Base-by-base conservation (phyloP, 306 rosid genomes). In the Lathyrus tuberosus region DNA sequence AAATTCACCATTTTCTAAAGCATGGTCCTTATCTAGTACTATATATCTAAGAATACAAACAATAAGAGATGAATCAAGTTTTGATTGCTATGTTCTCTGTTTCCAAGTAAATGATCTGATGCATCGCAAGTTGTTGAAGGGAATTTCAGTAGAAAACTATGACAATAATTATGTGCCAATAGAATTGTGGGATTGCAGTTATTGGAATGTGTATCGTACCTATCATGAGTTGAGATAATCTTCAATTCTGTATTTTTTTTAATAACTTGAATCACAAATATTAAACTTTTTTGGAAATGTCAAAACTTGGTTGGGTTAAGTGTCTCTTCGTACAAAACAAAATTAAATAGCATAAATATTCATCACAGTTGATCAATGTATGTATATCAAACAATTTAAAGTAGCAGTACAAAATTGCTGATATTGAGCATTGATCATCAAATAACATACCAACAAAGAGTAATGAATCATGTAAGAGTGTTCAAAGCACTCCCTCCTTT, bases 401-500 rank as follows among this genome's bases (percentile, higher is more conserved):
- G 6, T 17, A 15, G 14, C 10, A 8, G 8, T 17, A 35, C 66
- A 37, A 61, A 59, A 35, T 35, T 60, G 31, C 10, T 37, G 13
- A 30, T 14, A 62, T 5, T 37, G 67, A 40, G 51, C 11, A 37
- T 17, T 17, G 28, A 61, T 61, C 48, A 11, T 24, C 31, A 40
- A 41, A 40, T 18, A 62, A 40, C 31, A 62, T 18, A 5, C 15
- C 6, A 33, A 22, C 35, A 40, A 13, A 41, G 12, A 18, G 35
- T 12, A 16, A 63, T 63, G 53, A 63, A 22, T 42, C 8, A 63
- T 63, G 53, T 22, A 40, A 63, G 67, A 63, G 67, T 40, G 33
- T 40, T 62, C 35, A 62, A 61, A 38, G 12, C 30, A 28, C 68
- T 33, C 65, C 61, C n/a, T 13, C 6, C 20, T 47, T 15, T 28